Evolutionary conservation across 2,329 filamentous ascomycete genomes (phyloP), one percentile per base, ranked within the genome.

Genomic region (Pseudogymnoascus sp.): DNA sequence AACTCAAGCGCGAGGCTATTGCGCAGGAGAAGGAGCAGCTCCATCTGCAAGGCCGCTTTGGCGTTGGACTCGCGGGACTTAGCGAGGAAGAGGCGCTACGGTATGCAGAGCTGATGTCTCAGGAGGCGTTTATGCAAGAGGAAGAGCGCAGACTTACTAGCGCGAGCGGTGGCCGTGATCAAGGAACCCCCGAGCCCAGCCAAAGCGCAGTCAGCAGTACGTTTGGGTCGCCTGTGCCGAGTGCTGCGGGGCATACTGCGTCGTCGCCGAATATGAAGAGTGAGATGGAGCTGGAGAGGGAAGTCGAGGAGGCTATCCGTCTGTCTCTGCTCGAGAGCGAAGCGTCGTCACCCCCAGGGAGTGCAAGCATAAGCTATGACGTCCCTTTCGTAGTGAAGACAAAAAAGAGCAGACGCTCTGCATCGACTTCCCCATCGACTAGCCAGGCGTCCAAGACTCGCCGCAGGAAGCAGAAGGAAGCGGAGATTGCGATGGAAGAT

Each of bases 21-120:
- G 81, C 84, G 43, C 82, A 84, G 38, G 79, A 80, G 22, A 86
- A 86, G 61, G 87, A 95, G 69, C 79, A 85, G 60, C 82, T 85
- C 14, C 85, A 86, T 22, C 78, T 97, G 25, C 87, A 85, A 36
- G 86, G 84, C 30, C 85, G 93, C 36, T 99, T 96, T 69, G 94
- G 94, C 5, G 85, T 94, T 2, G 90, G 92, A 35, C 75, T 97
- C 1, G 82, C 78, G 2, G 84, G 85, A 28, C 71, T 88, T 63
- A 87, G 79, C 1, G 86, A 88, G 65, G 84, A 87, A 67, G 86
- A 88, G 68, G 82, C 85, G 16, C 65, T 88, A 18, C 78, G 76
- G 35, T 88, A 88, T 66, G 85, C 84, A 0, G 82, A 86, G 69
- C 84, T 88, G 78, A 76, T 88, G 6, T 88, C 85, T 0, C 79